Evolutionary conservation across 768 basidiomycete species (phyloP), one percentile per base, ranked within the genome.

Genomic region (Fibroporia radiculosa): DNA sequence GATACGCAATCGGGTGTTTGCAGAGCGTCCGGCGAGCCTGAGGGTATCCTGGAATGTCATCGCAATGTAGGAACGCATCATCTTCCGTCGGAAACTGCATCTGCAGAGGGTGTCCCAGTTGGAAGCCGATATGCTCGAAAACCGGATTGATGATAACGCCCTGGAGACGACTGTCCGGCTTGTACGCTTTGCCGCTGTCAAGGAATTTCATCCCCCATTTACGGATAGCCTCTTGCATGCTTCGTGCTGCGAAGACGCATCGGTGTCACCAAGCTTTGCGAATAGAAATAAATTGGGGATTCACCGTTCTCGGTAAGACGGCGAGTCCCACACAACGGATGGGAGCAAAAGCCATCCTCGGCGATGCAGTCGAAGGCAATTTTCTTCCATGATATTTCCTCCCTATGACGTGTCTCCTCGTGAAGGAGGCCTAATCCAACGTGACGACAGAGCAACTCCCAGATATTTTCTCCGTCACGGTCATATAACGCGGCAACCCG

Each of bases 401-500:
- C 18, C 4, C 10, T 16, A 27, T 35, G 3, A 10, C 8, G n/a
- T 8, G 10, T 31, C 29, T 42, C n/a, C n/a, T 39, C 6, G 19
- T 33, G 3, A 33, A 51, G 25, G 24, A 40, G 48, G 25, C 50
- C 46, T 10, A 57, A 41, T 13, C 53, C 56, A 12, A 45, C n/a
- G 38, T 18, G 45, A 32, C 22, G 38, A 26, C 38, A 53, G 54
- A 7, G 40, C n/a, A 40, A 4, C 29, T 18, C 18, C 34, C 31
- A 53, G 51, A 57, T 24, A 57, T 53, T 10, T 26, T 44, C 16
- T 49, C 53, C 26, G 52, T 47, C 39, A 52, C 37, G 16, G 42
- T 51, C 56, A 39, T 57, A 57, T 13, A 57, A 44, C 2, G 43
- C 40, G 7, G 56, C 56, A 7, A 50, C 25, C n/a, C 40, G 42